Evolutionary conservation across 371 early-diverging fungal species (phyloP).

Genomic region (Mortierella sp.): DNA sequence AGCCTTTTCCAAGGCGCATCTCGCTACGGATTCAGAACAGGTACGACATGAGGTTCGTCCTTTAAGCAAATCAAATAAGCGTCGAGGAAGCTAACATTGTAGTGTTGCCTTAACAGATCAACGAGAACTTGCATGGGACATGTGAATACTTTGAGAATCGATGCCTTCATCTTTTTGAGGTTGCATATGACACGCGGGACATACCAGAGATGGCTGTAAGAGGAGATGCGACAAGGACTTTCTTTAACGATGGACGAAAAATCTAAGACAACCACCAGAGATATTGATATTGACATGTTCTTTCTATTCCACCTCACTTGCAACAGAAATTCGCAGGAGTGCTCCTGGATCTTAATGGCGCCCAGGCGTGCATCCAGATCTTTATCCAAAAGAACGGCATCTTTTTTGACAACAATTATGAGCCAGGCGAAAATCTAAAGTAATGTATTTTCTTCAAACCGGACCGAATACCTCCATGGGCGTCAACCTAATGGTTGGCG

Average conservation of each 20-base stretch:
- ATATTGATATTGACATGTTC: too few relatives aligned
- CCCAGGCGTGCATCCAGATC: slow-evolving; percentile 78
- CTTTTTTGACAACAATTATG: slow-evolving; percentile 83
- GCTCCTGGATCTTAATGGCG: slow-evolving; percentile 81
- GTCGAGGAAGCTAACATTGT: too few relatives aligned
- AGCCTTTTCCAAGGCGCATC: slow-evolving; percentile 67
- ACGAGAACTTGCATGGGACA: slow-evolving; percentile 71
- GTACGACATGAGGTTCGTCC: slow-evolving; percentile 50
- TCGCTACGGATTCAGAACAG: slow-evolving; percentile 65
- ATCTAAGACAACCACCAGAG: too few relatives aligned
- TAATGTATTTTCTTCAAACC: too few relatives aligned
- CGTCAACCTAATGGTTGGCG: too few relatives aligned
- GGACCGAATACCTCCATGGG: too few relatives aligned
- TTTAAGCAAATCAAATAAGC: not conserved
- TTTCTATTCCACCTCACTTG: not conserved
- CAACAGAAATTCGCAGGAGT: slow-evolving; percentile 73
- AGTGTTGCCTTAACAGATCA: slow-evolving; percentile 33
- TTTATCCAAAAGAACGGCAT: slow-evolving; percentile 89
- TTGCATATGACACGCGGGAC: slow-evolving; percentile 79
- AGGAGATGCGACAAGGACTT: not conserved
- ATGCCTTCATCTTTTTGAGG: slow-evolving; percentile 83
- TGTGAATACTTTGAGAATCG: slow-evolving; percentile 85
- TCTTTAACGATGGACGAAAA: not conserved
- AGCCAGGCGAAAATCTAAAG: slow-evolving; percentile 69
- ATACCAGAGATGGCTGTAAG: slow-evolving; percentile 73